These are phyloP conservation scores for Papiliotrema flavescens DNA, from an alignment of 1,284 basidiomycete species.

Conservation along the genomic window DNA sequence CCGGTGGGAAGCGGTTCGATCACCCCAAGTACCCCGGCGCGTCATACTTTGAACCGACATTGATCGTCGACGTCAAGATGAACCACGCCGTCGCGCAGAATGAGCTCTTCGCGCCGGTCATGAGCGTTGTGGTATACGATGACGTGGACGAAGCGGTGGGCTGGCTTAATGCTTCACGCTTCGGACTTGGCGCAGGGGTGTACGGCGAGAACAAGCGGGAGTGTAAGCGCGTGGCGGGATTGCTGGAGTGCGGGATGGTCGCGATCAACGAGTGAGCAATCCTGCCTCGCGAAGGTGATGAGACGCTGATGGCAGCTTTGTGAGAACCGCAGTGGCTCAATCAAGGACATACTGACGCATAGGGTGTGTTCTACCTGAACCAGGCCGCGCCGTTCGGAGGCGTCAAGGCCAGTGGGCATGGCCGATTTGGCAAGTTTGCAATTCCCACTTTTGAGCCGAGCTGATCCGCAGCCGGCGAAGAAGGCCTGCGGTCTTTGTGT, in stretches of 20 bases:
- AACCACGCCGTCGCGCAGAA: conserved; percentile 71
- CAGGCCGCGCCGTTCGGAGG: conserved; percentile 95
- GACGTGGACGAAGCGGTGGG: conserved; percentile 74
- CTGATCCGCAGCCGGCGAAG: conserved; percentile 65
- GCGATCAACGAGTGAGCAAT: conserved; percentile 89
- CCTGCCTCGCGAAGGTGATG: too few relatives aligned
- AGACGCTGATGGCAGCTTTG: conserved; percentile 48
- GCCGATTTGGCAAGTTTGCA: conserved; percentile 68
- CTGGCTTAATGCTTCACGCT: conserved; percentile 80
- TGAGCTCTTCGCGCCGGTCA: conserved; percentile 89
- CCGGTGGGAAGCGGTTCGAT: conserved; percentile 62
- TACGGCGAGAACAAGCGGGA: conserved; percentile 76
- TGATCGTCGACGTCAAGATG: conserved; percentile 74
- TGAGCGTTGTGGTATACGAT: conserved; percentile 76
- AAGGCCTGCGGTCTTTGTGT: conserved; percentile 82
- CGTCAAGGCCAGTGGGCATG: conserved; percentile 81
- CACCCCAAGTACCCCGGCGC: conserved; percentile 67
- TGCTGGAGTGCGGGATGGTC: conserved; percentile 91
- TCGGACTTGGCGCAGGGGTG: conserved; percentile 93
- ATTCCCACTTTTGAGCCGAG: not conserved
- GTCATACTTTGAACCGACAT: conserved; percentile 80
- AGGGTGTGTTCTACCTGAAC: conserved; percentile 80
- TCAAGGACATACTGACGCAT: too few relatives aligned
- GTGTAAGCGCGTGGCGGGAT: conserved; percentile 71
- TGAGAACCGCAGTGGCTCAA: too few relatives aligned